phyloP scores from a whole-genome alignment of 2,329 filamentous ascomycete genomes.

The Penicillium vulpinum region DNA sequence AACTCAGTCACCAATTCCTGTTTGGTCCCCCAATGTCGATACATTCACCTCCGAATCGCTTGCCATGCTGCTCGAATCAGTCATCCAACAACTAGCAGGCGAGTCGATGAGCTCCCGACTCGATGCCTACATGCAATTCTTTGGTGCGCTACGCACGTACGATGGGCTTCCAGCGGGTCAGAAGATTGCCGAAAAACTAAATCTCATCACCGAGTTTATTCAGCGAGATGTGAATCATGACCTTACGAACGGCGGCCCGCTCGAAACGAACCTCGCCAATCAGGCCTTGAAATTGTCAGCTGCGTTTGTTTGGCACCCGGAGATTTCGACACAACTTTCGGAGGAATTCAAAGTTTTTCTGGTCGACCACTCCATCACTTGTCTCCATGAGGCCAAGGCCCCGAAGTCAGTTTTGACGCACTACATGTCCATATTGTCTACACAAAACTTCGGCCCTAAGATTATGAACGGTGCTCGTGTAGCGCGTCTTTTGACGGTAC shows the following conservation, averaged over 20 bases:
- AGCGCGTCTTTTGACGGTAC: slow-evolving; percentile 66
- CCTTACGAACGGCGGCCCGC: slow-evolving; percentile 52
- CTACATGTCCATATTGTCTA: slow-evolving; percentile 75
- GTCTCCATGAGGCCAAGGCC: slow-evolving; percentile 65
- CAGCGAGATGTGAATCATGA: slow-evolving; percentile 73
- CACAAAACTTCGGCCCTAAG: slow-evolving; percentile 74
- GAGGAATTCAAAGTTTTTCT: slow-evolving; percentile 79
- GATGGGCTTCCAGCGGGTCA: slow-evolving; percentile 76
- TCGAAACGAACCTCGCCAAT: slow-evolving; percentile 70
- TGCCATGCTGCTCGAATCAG: slow-evolving; percentile 79
- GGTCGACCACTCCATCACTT: slow-evolving; percentile 74
- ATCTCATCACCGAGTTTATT: slow-evolving; percentile 76
- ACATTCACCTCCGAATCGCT: slow-evolving; percentile 60
- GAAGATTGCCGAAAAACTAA: slow-evolving; percentile 73
- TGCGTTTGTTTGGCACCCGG: slow-evolving; percentile 72
- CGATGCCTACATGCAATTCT: slow-evolving; percentile 83
- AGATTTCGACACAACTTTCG: slow-evolving; percentile 68
- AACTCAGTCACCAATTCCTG: slow-evolving; percentile 42
- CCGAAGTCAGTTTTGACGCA: slow-evolving; percentile 78
- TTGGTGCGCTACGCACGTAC: slow-evolving; percentile 74
- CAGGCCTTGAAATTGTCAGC: slow-evolving; percentile 76
- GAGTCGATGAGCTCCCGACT: slow-evolving; percentile 69
- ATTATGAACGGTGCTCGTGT: slow-evolving; percentile 72
- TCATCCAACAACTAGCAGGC: slow-evolving; percentile 76
- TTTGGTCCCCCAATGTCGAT: slow-evolving; percentile 47